These are phyloP conservation scores for Tephrocybe sp. DNA, from an alignment of 768 basidiomycete genomes.

Conservation along the genomic window DNA sequence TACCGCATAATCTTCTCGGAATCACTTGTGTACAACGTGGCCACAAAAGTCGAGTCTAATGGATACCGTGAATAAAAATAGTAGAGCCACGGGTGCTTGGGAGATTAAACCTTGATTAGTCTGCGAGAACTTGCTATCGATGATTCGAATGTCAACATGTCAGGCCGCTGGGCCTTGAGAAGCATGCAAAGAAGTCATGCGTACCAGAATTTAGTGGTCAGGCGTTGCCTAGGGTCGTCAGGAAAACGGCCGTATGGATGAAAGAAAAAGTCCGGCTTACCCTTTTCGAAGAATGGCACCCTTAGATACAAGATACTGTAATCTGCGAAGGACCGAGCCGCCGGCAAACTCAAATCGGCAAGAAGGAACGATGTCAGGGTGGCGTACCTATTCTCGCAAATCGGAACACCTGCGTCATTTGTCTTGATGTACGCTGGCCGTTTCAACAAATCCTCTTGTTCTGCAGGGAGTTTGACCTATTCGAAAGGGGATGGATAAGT, in stretches of 20 bases:
- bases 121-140: constrained; percentile 70
- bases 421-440: constrained; percentile 81
- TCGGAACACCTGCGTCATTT: constrained; percentile 71
- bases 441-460: constrained; percentile 78
- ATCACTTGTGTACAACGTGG: constrained; percentile 78
- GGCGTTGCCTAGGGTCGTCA: constrained; percentile 51
- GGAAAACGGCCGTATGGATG: constrained; percentile 19
- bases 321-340: constrained; percentile 40
- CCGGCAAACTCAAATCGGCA: constrained; percentile 21
- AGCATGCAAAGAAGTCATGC: constrained; percentile 17
- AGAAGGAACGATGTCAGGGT: constrained; percentile 14
- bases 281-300: constrained; percentile 85
- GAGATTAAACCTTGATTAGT: constrained; percentile 43
- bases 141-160: background rate
- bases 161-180: background rate
- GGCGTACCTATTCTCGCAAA: constrained; percentile 81
- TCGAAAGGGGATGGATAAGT: constrained; percentile 3
- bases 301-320: constrained; percentile 86
- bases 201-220: constrained; percentile 82
- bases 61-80: constrained; percentile 6
- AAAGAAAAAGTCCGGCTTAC: constrained; percentile 37
- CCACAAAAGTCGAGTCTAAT: constrained; percentile 76
- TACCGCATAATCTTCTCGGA: constrained; percentile 76
- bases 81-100: background rate
- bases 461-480: constrained; percentile 86